Evolutionary conservation across 768 basidiomycete genomes (phyloP).

Genomic region (Roridomyces roridus): DNA sequence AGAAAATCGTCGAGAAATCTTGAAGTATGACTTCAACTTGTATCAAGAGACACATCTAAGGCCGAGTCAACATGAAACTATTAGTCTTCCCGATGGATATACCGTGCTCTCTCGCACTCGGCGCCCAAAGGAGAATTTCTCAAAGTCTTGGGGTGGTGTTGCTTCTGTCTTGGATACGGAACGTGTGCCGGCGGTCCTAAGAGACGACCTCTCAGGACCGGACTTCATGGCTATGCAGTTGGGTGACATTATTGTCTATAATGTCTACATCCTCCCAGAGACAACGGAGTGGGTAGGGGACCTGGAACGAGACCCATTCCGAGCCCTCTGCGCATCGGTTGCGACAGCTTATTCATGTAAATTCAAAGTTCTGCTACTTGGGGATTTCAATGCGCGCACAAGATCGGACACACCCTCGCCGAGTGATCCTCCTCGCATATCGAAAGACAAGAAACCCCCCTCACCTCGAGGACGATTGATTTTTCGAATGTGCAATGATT

Average conservation of each 20-base stretch:
- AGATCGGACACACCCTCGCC: background rate
- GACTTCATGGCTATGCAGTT: slow-evolving; percentile 2
- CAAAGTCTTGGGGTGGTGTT: background rate
- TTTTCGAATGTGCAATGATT: background rate
- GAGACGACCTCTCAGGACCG: background rate
- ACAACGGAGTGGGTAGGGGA: no score
- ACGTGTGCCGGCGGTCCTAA: no score
- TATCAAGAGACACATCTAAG: background rate
- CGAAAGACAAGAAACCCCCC: background rate
- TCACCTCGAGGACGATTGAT: background rate
- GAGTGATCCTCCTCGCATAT: background rate
- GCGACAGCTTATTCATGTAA: no score
- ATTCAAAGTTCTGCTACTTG: no score
- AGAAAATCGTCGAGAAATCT: background rate
- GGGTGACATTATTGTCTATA: no score
- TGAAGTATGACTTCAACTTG: background rate
- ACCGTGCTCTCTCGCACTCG: background rate
- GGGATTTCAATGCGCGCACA: no score
- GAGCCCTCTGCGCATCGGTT: no score
- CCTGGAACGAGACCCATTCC: no score
- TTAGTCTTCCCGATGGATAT: background rate
- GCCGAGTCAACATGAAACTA: background rate
- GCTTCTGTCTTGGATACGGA: background rate
- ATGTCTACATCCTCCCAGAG: no score
- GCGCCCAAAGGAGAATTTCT: background rate